A percentile compares a stretch with the other conserved stretches of the same genome.
phyloP scores from a whole-genome alignment of 768 basidiomycete genomes.

The Leccinum broughii region DNA sequence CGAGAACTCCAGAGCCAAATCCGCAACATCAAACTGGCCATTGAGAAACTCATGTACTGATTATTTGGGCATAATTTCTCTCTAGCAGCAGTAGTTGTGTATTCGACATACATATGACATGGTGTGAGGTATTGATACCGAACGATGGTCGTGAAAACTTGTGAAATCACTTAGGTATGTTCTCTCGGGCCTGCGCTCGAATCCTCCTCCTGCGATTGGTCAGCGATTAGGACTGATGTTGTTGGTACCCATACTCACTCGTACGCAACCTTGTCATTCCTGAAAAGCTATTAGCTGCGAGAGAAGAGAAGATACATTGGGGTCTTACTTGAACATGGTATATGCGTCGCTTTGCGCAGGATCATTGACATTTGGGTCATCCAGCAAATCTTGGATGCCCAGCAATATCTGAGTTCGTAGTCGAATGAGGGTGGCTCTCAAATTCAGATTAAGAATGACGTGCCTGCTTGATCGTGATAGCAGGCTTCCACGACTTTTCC shows the following conservation, averaged over 20 bases:
- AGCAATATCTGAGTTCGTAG: conserved; percentile 70
- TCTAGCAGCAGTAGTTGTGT: conserved; percentile 8
- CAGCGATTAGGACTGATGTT: not conserved
- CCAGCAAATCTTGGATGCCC: conserved; percentile 93
- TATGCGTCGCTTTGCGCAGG: conserved; percentile 99
- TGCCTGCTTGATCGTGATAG: conserved; percentile 98
- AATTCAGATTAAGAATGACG: conserved; percentile 11
- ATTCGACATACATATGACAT: conserved; percentile 14
- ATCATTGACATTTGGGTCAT: conserved; percentile 95
- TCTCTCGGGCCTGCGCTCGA: conserved; percentile 84
- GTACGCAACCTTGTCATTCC: conserved; percentile 93
- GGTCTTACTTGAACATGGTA: conserved; percentile 93
- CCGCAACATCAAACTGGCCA: conserved; percentile 75
- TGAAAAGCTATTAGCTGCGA: conserved; percentile 32
- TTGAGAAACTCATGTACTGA: conserved; percentile 66
- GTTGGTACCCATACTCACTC: conserved; percentile 55
- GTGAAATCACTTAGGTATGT: conserved; percentile 70
- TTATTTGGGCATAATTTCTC: not conserved
- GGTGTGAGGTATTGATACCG: conserved; percentile 4
- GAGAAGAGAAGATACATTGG: not conserved
- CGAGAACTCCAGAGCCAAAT: conserved; percentile 91
- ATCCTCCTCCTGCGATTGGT: conserved; percentile 64
- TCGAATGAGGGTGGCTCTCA: not conserved
- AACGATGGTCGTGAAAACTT: not conserved
- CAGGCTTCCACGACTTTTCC: conserved; percentile 98